Conservation (phyloP, 257 asterid genomes). For the Lithospermum erythrorhizon region DNA sequence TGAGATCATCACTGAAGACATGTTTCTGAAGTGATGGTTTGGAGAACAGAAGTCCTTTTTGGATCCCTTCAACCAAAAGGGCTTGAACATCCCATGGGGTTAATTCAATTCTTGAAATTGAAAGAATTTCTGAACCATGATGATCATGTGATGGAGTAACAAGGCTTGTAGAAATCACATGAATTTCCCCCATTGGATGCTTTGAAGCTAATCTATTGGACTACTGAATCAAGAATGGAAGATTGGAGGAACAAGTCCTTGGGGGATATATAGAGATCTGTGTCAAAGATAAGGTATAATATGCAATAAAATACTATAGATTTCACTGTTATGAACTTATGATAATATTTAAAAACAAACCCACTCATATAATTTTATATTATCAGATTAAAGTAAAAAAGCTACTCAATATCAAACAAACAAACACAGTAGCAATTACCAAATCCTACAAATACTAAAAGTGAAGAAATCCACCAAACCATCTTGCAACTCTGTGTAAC, state of each 20-base stretch:
- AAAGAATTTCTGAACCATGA: background rate
- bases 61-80: conserved; percentile 9
- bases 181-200: background rate
- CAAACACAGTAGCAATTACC: background rate
- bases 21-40: conserved; percentile 13
- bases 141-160: background rate
- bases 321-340: no score
- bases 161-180: background rate
- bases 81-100: conserved; percentile 13
- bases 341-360: no score
- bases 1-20: background rate
- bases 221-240: background rate
- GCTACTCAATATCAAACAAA: no score
- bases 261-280: no score
- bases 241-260: no score
- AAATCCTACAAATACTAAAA: background rate
- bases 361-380: no score
- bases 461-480: background rate
- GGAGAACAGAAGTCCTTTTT: conserved; percentile 15
- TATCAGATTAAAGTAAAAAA: no score
- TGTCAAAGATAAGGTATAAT: no score
- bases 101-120: conserved; percentile 2
- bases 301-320: background rate
- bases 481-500: background rate
- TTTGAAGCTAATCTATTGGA: background rate